Percentiles rank a stretch among this genome's conserved stretches.
These are phyloP conservation scores for Cucumis sativus DNA, from an alignment of 306 rosid genomes.

Conservation along the genomic window Cucumber_9930_V3 NC_026660.2:9941501-9942000, in stretches of 20 bases:
- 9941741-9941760: slow-evolving; percentile 85
- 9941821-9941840: slow-evolving; percentile 83
- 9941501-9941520: background rate
- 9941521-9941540: slow-evolving; percentile 27
- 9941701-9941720: slow-evolving; percentile 55
- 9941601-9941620: slow-evolving; percentile 94
- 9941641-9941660: slow-evolving; percentile 87
- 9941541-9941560: slow-evolving; percentile 89
- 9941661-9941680: slow-evolving; percentile 92
- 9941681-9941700: slow-evolving; percentile 44
- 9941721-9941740: slow-evolving; percentile 73
- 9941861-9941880: slow-evolving; percentile 80
- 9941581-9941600: slow-evolving; percentile 83
- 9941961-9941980: slow-evolving; percentile 74
- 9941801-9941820: slow-evolving; percentile 85
- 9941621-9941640: slow-evolving; percentile 89
- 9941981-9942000: slow-evolving; percentile 86
- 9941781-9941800: slow-evolving; percentile 94
- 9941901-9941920: slow-evolving; percentile 81
- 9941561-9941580: slow-evolving; percentile 93
- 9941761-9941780: slow-evolving; percentile 82
- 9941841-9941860: slow-evolving; percentile 94
- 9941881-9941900: slow-evolving; percentile 79
- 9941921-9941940: slow-evolving; percentile 96
- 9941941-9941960: slow-evolving; percentile 92